Percentiles rank a stretch among this genome's conserved stretches.
Conservation (phyloP, 257 asterid genomes). For the Knoxia roxburghii region DNA sequence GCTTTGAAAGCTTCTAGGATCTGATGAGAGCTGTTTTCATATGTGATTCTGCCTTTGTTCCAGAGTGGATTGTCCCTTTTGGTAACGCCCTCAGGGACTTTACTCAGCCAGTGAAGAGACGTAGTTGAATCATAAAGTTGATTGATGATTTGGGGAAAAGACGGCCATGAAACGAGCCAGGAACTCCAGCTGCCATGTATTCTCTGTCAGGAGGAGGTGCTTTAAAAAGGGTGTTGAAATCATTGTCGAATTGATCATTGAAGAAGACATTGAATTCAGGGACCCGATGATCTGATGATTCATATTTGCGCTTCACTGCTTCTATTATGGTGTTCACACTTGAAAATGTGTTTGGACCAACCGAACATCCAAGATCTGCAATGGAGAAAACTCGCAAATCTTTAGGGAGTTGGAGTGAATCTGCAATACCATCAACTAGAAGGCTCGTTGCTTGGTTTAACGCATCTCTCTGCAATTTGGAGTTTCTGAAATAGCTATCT, state of each 20-base stretch:
- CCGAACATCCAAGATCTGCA: slow-evolving; percentile 54
- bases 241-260: slow-evolving; percentile 3
- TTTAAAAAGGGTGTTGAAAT: slow-evolving; percentile 6
- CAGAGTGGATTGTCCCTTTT: background rate
- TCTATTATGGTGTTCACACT: slow-evolving; percentile 33
- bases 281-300: slow-evolving; percentile 9
- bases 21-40: background rate
- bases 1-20: background rate
- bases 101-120: slow-evolving; percentile 7
- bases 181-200: slow-evolving; percentile 17
- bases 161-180: slow-evolving; percentile 7
- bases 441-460: slow-evolving; percentile 1
- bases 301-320: slow-evolving; percentile 27
- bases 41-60: slow-evolving; percentile 8
- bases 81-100: background rate
- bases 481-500: slow-evolving; percentile 7
- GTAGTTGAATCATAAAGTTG: background rate
- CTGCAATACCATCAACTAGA: background rate
- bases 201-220: background rate
- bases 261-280: slow-evolving; percentile 7
- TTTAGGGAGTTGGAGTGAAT: background rate
- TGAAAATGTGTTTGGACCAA: slow-evolving; percentile 45
- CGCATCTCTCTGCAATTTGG: background rate
- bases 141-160: slow-evolving; percentile 3
- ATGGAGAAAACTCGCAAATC: slow-evolving; percentile 10